phyloP scores from a whole-genome alignment of 2,329 filamentous ascomycete genomes.

The Monascus ruber region DNA sequence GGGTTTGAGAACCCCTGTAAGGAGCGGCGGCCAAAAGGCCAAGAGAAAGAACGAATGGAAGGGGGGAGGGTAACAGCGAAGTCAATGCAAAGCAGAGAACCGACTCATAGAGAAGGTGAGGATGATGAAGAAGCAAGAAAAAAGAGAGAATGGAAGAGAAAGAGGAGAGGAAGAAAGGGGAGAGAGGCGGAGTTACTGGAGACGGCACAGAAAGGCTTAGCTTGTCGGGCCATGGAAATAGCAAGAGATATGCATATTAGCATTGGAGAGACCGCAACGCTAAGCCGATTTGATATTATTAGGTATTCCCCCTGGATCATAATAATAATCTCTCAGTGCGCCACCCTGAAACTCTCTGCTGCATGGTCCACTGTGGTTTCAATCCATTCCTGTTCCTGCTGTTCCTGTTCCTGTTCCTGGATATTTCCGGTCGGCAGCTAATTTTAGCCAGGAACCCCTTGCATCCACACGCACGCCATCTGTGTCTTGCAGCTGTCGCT shows the following conservation, averaged over 20 bases:
- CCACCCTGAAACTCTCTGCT: background rate
- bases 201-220: no score
- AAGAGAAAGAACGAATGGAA: slow-evolving; percentile 5
- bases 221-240: no score
- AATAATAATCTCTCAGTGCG: background rate
- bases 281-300: no score
- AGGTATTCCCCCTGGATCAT: background rate
- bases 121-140: slow-evolving; percentile 2
- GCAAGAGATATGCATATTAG: no score
- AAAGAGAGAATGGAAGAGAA: slow-evolving; percentile 5
- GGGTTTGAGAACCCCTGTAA: background rate
- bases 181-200: slow-evolving; percentile 10
- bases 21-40: no score
- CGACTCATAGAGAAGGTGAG: slow-evolving; percentile 1
- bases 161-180: slow-evolving; percentile 9
- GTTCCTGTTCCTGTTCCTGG: background rate
- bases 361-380: background rate
- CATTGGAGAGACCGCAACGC: no score
- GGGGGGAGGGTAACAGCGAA: background rate
- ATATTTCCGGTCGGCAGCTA: background rate
- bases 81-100: background rate
- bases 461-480: no score
- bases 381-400: background rate
- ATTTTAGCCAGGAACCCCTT: no score
- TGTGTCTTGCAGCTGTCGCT: no score